phyloP scores from a whole-genome alignment of 1,284 basidiomycete genomes.

The Pseudozyma pruni region DNA sequence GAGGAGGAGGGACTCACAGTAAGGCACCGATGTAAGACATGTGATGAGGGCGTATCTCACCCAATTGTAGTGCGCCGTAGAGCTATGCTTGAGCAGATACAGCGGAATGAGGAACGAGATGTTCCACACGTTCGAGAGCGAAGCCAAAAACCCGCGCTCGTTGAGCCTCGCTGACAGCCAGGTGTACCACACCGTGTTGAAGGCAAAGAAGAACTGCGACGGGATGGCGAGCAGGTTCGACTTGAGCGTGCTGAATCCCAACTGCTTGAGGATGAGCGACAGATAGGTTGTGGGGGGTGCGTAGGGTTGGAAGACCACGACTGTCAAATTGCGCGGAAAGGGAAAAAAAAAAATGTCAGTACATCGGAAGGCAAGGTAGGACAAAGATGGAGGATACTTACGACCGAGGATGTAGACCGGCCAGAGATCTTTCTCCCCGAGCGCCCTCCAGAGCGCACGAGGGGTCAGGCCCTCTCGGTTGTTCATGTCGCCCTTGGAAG shows the following conservation, averaged over 20 bases:
- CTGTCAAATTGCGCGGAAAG: conserved; percentile 4
- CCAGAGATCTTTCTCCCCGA: conserved; percentile 78
- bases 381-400: conserved; percentile 13
- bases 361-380: conserved; percentile 1
- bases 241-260: conserved; percentile 48
- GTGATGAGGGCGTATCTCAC: conserved; percentile 42
- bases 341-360: conserved; percentile 15
- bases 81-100: conserved; percentile 24
- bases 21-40: conserved; percentile 37
- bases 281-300: conserved; percentile 31
- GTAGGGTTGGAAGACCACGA: conserved; percentile 36
- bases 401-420: conserved; percentile 75
- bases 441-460: conserved; percentile 60
- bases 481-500: conserved; percentile 77
- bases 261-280: conserved; percentile 42
- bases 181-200: conserved; percentile 41
- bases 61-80: conserved; percentile 25
- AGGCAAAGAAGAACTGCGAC: conserved; percentile 36
- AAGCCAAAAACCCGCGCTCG: conserved; percentile 23
- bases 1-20: too few relatives aligned
- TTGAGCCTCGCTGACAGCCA: conserved; percentile 30
- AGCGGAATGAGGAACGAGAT: conserved; percentile 33
- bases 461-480: conserved; percentile 74
- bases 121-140: conserved; percentile 34
- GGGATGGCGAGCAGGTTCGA: conserved; percentile 58